Base-by-base conservation (phyloP, 2,329 filamentous ascomycete genomes). In the Scytalidium lignicola region DNA sequence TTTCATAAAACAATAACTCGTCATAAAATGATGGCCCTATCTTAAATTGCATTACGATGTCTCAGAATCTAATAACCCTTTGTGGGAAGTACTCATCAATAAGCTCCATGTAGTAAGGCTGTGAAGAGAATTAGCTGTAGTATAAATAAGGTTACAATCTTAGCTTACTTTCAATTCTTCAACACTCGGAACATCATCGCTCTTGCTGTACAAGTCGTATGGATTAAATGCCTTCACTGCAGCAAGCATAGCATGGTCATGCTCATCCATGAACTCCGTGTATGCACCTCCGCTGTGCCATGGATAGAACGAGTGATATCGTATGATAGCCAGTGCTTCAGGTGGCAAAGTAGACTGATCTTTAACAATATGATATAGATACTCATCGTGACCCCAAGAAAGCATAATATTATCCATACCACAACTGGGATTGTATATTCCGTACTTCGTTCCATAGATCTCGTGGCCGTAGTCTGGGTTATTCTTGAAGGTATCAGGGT, bases 121-220 rank as follows among this genome's bases (percentile, higher is more conserved):
- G 52, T 19, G 1, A 8, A n/a, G 17, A 15, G 5, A 29, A 52
- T 57, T 47, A 58, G 55, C 22, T 29, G 44, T 8, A 2, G 2
- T 22, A 6, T 37, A 23, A 13, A 4, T 54, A 17, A 28, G 19
- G 13, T 7, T 40, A 28, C 39, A 40, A 9, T 15, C 2, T 3
- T n/a, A 51, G 59, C 71, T 57, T 59, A 79, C 77, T 77, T 92
- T 95, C 50, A 95, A 73, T 60, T 88, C 81, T 62, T 90, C 85
- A 1, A 85, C 79, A 50, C 80, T 83, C 1, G 89, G 90, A 19
- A 90, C 76, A 20, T 82, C 87, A 61, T 95, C 90, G 59, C 84
- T 90, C 82, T 95, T 95, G 73, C 86, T 92, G 73, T 95, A 95
- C 46, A 95, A 65, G 65, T 95, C 90, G 61, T 95, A 96, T 0